Conservation (phyloP, 306 rosid genomes). For the Neltuma alba region DNA sequence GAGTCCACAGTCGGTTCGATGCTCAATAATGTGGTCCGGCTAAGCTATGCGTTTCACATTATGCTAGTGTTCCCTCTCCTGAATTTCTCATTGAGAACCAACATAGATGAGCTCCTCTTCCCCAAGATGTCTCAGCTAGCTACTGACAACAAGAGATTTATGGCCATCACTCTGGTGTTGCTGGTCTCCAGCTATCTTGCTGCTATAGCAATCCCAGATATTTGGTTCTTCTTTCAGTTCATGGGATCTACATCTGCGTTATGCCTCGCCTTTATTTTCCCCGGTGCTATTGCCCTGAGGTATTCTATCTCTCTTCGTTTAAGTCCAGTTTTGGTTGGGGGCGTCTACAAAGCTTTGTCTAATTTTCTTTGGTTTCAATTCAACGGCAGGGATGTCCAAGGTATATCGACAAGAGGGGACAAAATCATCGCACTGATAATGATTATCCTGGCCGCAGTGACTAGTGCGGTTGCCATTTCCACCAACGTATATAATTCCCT, state of each 20-base stretch:
- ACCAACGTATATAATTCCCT: slow-evolving; percentile 53
- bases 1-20: slow-evolving; percentile 62
- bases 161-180: slow-evolving; percentile 55
- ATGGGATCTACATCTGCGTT: slow-evolving; percentile 85
- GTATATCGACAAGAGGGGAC: slow-evolving; percentile 74
- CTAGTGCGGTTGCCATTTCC: slow-evolving; percentile 78
- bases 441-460: slow-evolving; percentile 64
- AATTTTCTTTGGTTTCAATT: slow-evolving; percentile 24
- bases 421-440: slow-evolving; percentile 60
- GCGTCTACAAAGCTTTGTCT: not conserved
- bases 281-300: slow-evolving; percentile 82
- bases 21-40: slow-evolving; percentile 64
- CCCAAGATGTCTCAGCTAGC: slow-evolving; percentile 56
- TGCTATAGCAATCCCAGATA: slow-evolving; percentile 84
- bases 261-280: slow-evolving; percentile 88
- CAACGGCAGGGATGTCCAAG: slow-evolving; percentile 66
- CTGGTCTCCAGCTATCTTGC: slow-evolving; percentile 68
- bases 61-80: slow-evolving; percentile 86
- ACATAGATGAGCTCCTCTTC: slow-evolving; percentile 80
- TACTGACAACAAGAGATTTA: slow-evolving; percentile 73
- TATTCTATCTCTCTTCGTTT: slow-evolving; percentile 35
- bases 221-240: slow-evolving; percentile 91
- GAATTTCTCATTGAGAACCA: slow-evolving; percentile 84
- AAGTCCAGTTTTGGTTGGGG: not conserved
- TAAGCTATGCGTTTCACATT: slow-evolving; percentile 89